Base-by-base conservation (phyloP, 192 early-diverging fungal species). In the Radiomyces spectabilis region DNA sequence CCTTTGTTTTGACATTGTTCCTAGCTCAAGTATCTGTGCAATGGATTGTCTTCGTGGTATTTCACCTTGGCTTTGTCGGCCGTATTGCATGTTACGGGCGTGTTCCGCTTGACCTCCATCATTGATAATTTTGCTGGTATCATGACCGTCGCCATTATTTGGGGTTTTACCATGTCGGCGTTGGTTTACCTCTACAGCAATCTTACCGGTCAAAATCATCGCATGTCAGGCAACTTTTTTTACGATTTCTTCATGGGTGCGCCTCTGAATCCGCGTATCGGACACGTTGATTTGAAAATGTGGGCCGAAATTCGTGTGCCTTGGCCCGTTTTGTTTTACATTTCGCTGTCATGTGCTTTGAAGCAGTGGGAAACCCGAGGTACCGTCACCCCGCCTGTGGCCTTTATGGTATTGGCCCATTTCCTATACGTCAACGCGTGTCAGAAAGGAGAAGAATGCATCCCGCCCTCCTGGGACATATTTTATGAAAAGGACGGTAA, bases 81-180 rank as follows among this genome's bases (percentile, higher is more conserved):
- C 16, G 45, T 73, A 43, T 48, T 79, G 9, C 77, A 79, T 32
- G 15, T 54, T 37, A 66, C 67, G 12, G 68, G 66, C 35, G 29
- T 72, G 22, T 73, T 82, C 55, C 34, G 51, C 32, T 47, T 79
- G 13, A 62, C 71, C 0, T 51, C 55, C 12, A 77, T 82, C 44
- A 70, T 79, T 44, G 77, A 79, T 60, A 72, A 82, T 31, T 73
- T 79, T 65, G 79, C 77, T 10, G 68, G 65, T n/a, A 62, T 82
- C 33, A 74, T 82, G 79, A 66, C 67, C 26, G 60, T 72, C 8
- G 71, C 77, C 5, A 68, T 79, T 16, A 71, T 82, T 29, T 55
- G 60, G 46, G 79, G 77, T 9, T 74, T 73, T 37, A 53, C 33
- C 13, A 30, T 79, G 47, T 75, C 77, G 1, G 56, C 71, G 7